Evolutionary conservation across 2,329 filamentous ascomycete genomes (phyloP).

Genomic region (Daldinia sp.): DNA sequence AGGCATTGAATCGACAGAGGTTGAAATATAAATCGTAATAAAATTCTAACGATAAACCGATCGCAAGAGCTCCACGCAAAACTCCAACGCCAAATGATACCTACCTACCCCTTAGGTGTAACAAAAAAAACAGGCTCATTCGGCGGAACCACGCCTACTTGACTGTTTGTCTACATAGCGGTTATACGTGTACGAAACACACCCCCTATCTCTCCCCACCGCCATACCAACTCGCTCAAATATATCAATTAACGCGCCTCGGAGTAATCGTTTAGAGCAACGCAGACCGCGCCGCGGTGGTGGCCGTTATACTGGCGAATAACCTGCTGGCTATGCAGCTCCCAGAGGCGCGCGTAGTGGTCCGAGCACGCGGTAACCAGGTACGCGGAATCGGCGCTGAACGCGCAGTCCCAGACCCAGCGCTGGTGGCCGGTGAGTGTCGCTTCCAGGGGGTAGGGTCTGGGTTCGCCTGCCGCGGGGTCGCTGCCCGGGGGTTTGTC

Average conservation of each 20-base stretch:
- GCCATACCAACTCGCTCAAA: not conserved
- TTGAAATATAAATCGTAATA: not conserved
- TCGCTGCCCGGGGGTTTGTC: constrained; percentile 19
- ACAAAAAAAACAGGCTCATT: not conserved
- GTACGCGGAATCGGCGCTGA: constrained; percentile 91
- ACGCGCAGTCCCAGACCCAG: constrained; percentile 98
- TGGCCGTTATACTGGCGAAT: constrained; percentile 97
- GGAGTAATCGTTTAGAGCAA: constrained; percentile 88
- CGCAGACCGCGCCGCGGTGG: constrained; percentile 89
- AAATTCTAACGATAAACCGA: not conserved
- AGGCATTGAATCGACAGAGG: no score
- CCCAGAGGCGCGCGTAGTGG: constrained; percentile 92
- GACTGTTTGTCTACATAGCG: not conserved
- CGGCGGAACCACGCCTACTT: not conserved
- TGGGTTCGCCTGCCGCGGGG: constrained; percentile 50
- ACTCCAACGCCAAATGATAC: not conserved
- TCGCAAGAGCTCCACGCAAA: not conserved
- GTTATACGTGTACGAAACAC: not conserved
- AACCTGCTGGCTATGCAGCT: constrained; percentile 84
- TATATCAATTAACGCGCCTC: constrained; percentile 54
- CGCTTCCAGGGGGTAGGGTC: constrained; percentile 81
- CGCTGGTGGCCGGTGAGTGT: constrained; percentile 90
- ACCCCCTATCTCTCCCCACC: not conserved
- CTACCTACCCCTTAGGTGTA: not conserved
- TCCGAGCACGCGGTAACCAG: constrained; percentile 93